Evolutionary conservation across 768 basidiomycete genomes (phyloP).

Genomic region (Psilocybe azurescens): DNA sequence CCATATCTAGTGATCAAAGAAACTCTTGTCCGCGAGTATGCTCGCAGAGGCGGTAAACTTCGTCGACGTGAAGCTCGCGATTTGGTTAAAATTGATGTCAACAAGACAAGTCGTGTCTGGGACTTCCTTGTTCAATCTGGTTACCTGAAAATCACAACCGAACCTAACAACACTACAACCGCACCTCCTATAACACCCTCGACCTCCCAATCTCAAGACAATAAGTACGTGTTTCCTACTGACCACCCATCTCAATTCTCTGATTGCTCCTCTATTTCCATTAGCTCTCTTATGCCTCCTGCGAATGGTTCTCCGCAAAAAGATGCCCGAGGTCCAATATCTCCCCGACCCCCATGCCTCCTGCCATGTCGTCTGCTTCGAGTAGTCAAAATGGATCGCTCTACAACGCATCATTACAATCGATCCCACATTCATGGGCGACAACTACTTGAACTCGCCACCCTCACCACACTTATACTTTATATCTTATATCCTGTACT

Average conservation of each 20-base stretch:
- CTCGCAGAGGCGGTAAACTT: slow-evolving; percentile 85
- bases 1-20: slow-evolving; percentile 97
- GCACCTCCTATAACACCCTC: slow-evolving; percentile 45
- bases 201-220: slow-evolving; percentile 36
- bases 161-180: slow-evolving; percentile 43
- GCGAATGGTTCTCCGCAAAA: slow-evolving; percentile 41
- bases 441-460: slow-evolving; percentile 19
- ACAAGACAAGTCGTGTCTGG: slow-evolving; percentile 92
- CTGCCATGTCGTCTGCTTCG: slow-evolving; percentile 35
- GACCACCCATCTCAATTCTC: too few relatives aligned
- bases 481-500: slow-evolving; percentile 32
- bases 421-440: slow-evolving; percentile 37
- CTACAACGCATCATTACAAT: slow-evolving; percentile 37
- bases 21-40: slow-evolving; percentile 92
- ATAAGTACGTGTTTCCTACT: slow-evolving; percentile 34
- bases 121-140: slow-evolving; percentile 91
- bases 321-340: slow-evolving; percentile 30
- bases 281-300: slow-evolving; percentile 24
- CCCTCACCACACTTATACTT: slow-evolving; percentile 17
- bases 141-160: slow-evolving; percentile 72
- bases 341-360: slow-evolving; percentile 35
- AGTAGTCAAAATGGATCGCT: slow-evolving; percentile 45
- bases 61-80: slow-evolving; percentile 88
- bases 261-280: slow-evolving; percentile 6
- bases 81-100: slow-evolving; percentile 91